Evolutionary conservation across 192 early-diverging fungal genomes (phyloP), one percentile per base, ranked within the genome.

Genomic region (Backusella australiensis): DNA sequence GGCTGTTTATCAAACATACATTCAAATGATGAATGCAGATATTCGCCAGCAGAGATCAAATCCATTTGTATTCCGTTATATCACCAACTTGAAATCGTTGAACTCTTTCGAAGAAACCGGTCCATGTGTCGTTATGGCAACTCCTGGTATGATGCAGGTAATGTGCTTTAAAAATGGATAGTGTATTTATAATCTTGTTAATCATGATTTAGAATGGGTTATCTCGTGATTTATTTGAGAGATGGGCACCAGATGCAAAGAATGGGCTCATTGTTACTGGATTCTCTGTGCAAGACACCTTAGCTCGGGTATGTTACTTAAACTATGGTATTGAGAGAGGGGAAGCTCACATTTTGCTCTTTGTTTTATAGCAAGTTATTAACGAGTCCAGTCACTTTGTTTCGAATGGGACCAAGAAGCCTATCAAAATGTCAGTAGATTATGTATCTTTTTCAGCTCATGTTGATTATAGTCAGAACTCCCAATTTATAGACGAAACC

Each of bases 381-480:
- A 95, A 90, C 74, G 91, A 97, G 80, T 96, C 96, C 1, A 86
- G 91, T 6, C 93, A 95, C 59, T 93, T 99, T 70, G 76, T 82
- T 59, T 85, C 94, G 85, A 83, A 89, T 52, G 98, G 98, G 19
- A 85, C 87, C 26, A 92, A 86, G 46, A 86, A 98, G 11, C 91
- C 94, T 52, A 82, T 94, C 11, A 86, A 91, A 15, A 86, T 97
- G 83, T 87, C 92, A 0, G 93, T 99, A 59, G 91, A 96, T 67
- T 97, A 96, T 83, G 93, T 99, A 11, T 97, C 97, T 6, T 99
- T 99, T 80, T 96, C 96, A 14, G 98, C 98, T 1, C 97, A 99
- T 76, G 98, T 99, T 17, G 98, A 99, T 81, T 98, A 92, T 77
- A 88, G 91, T 4, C 96, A 99, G 84, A 99, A 99, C 84, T 92